Percentiles rank a stretch among this genome's conserved stretches.
These are phyloP conservation scores for Escovopsis sp. DNA, from an alignment of 2,329 filamentous ascomycete species.

Conservation along the genomic window DNA sequence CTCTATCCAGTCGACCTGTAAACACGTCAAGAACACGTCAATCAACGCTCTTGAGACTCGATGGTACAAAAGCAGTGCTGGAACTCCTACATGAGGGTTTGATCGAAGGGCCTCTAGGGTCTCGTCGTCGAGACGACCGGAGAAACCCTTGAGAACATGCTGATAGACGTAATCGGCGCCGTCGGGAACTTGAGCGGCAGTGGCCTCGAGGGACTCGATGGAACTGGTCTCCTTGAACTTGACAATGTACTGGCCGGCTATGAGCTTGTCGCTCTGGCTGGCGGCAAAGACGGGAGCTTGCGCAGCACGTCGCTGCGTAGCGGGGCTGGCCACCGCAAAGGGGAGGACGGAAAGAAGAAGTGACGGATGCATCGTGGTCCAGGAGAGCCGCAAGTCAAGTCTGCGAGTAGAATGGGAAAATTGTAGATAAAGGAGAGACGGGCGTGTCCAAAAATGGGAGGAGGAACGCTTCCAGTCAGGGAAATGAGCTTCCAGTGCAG, in stretches of 20 bases:
- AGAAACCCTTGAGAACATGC: constrained; percentile 12
- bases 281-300: constrained; percentile 14
- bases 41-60: not conserved
- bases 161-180: constrained; percentile 13
- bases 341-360: constrained; percentile 12
- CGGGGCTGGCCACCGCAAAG: constrained; percentile 10
- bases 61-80: not conserved
- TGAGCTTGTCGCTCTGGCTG: constrained; percentile 5
- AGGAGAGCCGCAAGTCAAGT: not conserved
- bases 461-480: not conserved
- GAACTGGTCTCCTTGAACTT: constrained; percentile 13
- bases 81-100: constrained; percentile 11
- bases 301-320: constrained; percentile 9
- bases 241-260: constrained; percentile 18
- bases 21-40: constrained; percentile 1
- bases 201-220: constrained; percentile 5
- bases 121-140: constrained; percentile 9
- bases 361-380: constrained; percentile 11
- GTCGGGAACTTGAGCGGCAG: constrained; percentile 7
- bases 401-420: not conserved
- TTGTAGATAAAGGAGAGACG: not conserved
- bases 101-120: constrained; percentile 11
- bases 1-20: constrained; percentile 22
- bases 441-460: constrained; percentile 2
- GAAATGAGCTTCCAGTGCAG: not conserved